Evolutionary conservation across 2,329 filamentous ascomycete genomes (phyloP).

Genomic region (Apiospora aurea): DNA sequence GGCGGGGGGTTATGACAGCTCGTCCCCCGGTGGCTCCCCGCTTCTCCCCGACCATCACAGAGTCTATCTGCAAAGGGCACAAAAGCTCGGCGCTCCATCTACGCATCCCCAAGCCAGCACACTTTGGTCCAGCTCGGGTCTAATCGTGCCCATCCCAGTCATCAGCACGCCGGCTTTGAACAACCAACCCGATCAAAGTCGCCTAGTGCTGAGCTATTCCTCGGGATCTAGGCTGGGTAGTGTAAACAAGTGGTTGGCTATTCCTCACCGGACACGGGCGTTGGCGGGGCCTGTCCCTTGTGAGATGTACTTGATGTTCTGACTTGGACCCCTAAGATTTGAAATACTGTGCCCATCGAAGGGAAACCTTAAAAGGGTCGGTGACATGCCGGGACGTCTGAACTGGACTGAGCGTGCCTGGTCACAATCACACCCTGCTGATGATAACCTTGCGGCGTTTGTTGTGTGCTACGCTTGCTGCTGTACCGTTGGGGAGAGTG

Average conservation of each 20-base stretch:
- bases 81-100: not conserved
- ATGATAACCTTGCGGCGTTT: constrained; percentile 4
- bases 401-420: not conserved
- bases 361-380: not conserved
- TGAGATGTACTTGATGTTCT: not conserved
- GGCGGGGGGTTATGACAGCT: constrained; percentile 19
- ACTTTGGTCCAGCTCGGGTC: constrained; percentile 8
- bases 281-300: not conserved
- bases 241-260: not conserved
- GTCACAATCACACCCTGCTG: constrained; percentile 15
- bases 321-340: constrained; percentile 9
- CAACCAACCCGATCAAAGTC: not conserved
- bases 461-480: constrained; percentile 6
- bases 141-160: not conserved
- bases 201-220: constrained; percentile 14
- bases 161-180: not conserved
- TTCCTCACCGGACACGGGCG: not conserved
- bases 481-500: constrained; percentile 12
- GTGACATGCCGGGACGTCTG: constrained; percentile 18
- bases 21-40: constrained; percentile 13
- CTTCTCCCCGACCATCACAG: constrained; percentile 10
- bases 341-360: not conserved
- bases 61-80: not conserved
- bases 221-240: constrained; percentile 12
- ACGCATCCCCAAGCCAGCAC: not conserved